Evolutionary conservation across 2,329 filamentous ascomycete species (phyloP).

Genomic region (Penicillium expansum): DNA sequence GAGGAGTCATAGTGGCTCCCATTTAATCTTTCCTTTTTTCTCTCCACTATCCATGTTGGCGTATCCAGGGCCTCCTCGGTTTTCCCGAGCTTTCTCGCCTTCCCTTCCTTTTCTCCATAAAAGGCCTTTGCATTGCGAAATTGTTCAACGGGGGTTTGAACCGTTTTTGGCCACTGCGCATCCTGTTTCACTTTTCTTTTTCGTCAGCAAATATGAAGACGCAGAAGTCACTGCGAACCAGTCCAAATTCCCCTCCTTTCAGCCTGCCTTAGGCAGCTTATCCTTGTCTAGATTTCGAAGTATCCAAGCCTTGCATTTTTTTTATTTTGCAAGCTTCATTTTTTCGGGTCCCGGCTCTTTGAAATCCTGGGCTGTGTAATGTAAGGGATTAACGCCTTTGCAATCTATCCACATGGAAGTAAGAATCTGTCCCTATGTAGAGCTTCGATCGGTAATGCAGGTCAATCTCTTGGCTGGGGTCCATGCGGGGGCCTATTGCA

Average conservation of each 20-base stretch:
- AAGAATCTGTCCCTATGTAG: neutral
- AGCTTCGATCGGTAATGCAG: conserved; percentile 9
- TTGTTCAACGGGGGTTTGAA: conserved; percentile 17
- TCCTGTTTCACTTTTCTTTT: conserved; percentile 5
- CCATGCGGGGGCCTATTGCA: conserved; percentile 14
- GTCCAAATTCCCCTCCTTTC: neutral
- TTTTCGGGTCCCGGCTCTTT: neutral
- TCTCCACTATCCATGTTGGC: conserved; percentile 22
- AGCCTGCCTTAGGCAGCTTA: neutral
- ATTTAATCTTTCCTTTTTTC: conserved; percentile 11
- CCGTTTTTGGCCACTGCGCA: conserved; percentile 18
- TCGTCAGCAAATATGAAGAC: conserved; percentile 25
- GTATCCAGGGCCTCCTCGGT: conserved; percentile 18
- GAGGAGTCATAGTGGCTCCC: conserved; percentile 52
- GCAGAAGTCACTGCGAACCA: conserved; percentile 11
- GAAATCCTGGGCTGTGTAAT: neutral
- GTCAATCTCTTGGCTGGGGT: conserved; percentile 20
- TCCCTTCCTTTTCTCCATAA: conserved; percentile 16
- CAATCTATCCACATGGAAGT: neutral
- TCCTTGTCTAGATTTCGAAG: conserved; percentile 21
- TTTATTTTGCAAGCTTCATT: neutral
- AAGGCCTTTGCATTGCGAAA: conserved; percentile 24
- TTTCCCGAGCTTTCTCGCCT: conserved; percentile 12
- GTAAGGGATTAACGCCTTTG: neutral
- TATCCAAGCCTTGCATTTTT: conserved; percentile 20